Conservation (phyloP, 75 land plant species). For the Sequoiadendron giganteum region DNA sequence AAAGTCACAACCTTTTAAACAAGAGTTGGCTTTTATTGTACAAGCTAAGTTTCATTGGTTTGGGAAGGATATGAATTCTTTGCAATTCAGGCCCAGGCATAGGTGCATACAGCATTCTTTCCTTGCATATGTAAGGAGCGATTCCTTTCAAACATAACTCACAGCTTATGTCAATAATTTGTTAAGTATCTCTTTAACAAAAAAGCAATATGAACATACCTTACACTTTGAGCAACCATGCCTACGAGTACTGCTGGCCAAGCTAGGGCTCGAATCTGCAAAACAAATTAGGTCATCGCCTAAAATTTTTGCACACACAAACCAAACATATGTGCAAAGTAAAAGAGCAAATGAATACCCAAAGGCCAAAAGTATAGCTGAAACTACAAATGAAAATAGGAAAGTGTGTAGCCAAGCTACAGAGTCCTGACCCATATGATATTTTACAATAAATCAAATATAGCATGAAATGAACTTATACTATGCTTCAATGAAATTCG, state of each 20-base stretch:
- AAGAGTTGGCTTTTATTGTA: too few relatives aligned
- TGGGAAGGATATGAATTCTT: background rate
- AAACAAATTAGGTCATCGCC: background rate
- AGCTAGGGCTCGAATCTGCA: constrained; percentile 79
- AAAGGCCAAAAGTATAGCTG: background rate
- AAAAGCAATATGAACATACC: constrained; percentile 33
- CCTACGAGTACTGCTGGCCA: constrained; percentile 96
- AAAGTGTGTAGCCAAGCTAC: background rate
- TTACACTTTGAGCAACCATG: constrained; percentile 96
- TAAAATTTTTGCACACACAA: background rate
- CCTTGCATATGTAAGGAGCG: background rate
- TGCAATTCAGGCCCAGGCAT: background rate
- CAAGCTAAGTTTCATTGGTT: background rate
- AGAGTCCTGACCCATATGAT: background rate
- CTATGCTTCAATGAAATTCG: background rate
- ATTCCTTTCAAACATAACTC: background rate
- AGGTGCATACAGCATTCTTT: background rate
- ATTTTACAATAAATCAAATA: background rate
- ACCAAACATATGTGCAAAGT: background rate
- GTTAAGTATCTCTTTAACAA: background rate
- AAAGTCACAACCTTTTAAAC: too few relatives aligned
- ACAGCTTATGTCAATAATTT: background rate
- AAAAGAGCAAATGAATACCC: background rate
- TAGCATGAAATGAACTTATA: too few relatives aligned
- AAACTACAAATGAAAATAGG: background rate